Evolutionary conservation across 2,329 filamentous ascomycete species (phyloP).

Genomic region (Pseudogymnoascus sp.): DNA sequence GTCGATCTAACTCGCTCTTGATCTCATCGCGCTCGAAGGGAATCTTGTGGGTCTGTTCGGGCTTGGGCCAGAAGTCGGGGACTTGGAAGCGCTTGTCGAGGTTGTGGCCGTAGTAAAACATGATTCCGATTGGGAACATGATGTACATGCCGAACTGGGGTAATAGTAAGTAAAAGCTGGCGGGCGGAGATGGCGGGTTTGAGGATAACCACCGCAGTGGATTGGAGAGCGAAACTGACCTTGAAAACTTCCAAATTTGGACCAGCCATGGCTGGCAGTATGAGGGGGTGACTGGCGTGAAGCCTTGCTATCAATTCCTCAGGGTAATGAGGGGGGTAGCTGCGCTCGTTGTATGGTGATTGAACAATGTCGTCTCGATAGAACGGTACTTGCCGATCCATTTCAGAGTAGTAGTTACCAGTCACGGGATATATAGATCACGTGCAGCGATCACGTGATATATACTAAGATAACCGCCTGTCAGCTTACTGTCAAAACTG

Average conservation of each 20-base stretch:
- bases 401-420: not conserved
- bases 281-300: not conserved
- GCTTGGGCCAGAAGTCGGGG: slow-evolving; percentile 86
- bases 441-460: not conserved
- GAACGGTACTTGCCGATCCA: slow-evolving; percentile 5
- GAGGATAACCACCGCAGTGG: not conserved
- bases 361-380: not conserved
- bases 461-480: not conserved
- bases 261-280: slow-evolving; percentile 53
- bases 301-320: slow-evolving; percentile 1
- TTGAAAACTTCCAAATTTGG: slow-evolving; percentile 94
- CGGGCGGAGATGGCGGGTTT: not conserved
- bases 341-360: not conserved
- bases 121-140: slow-evolving; percentile 96
- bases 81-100: slow-evolving; percentile 87
- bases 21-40: slow-evolving; percentile 78
- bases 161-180: not conserved
- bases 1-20: slow-evolving; percentile 51
- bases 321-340: not conserved
- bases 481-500: not conserved
- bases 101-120: slow-evolving; percentile 99
- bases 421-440: not conserved
- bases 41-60: slow-evolving; percentile 67
- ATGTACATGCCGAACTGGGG: slow-evolving; percentile 95
- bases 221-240: slow-evolving; percentile 40